A percentile compares a stretch with the other conserved stretches of the same genome.
Conservation (phyloP, 1,284 basidiomycete species). For the Agaricales sp. region DNA sequence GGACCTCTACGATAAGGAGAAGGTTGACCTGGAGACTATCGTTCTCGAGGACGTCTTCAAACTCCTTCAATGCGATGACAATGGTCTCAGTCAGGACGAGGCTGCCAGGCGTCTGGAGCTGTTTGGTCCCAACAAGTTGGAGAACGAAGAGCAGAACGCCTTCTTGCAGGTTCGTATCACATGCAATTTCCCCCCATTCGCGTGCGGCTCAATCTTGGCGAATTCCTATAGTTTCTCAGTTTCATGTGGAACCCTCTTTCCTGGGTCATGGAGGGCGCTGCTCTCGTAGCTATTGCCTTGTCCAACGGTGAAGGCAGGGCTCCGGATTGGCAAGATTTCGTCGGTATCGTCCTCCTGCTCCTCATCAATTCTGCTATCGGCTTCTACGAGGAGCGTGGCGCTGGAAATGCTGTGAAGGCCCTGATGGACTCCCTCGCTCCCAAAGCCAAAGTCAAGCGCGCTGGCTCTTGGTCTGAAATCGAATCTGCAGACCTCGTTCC, state of each 20-base stretch:
- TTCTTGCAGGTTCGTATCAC: slow-evolving; percentile 59
- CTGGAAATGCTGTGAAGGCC: slow-evolving; percentile 97
- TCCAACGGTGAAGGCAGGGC: slow-evolving; percentile 85
- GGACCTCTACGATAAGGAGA: slow-evolving; percentile 97
- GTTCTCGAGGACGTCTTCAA: slow-evolving; percentile 96
- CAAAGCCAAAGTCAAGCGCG: slow-evolving; percentile 88
- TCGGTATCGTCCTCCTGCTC: slow-evolving; percentile 89
- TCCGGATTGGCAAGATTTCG: slow-evolving; percentile 96
- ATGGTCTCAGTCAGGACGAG: slow-evolving; percentile 72
- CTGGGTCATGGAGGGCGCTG: slow-evolving; percentile 99
- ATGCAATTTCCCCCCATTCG: slow-evolving; percentile 4
- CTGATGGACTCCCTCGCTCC: slow-evolving; percentile 99
- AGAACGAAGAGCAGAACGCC: slow-evolving; percentile 81
- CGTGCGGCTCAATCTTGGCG: background rate
- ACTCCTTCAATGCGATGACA: slow-evolving; percentile 82
- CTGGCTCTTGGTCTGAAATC: slow-evolving; percentile 78
- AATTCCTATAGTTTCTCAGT: slow-evolving; percentile 70
- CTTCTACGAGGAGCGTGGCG: slow-evolving; percentile 96
- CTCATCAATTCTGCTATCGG: slow-evolving; percentile 95
- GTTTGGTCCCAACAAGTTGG: slow-evolving; percentile 95
- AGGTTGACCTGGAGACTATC: slow-evolving; percentile 96
- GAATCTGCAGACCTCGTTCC: slow-evolving; percentile 85
- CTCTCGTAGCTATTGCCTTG: slow-evolving; percentile 91
- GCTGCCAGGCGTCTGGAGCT: slow-evolving; percentile 81
- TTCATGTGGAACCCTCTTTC: slow-evolving; percentile 99